Conservation (phyloP, 202 grass and related monocot genomes). For the Digitaria exilis region DNA sequence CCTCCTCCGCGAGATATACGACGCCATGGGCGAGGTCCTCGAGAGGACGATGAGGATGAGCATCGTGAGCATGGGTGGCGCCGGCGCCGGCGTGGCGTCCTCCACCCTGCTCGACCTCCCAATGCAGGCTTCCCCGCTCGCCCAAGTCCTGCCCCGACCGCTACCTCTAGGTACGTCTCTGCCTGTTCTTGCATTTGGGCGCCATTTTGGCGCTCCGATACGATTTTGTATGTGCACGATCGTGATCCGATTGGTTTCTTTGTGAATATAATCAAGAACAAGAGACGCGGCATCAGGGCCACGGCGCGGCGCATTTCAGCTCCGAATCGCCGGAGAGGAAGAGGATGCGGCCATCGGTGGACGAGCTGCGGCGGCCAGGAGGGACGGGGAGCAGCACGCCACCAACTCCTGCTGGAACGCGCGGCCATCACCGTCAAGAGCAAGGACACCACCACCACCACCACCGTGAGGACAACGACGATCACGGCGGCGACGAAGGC, state of each 20-base stretch:
- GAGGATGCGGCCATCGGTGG: constrained; percentile 39
- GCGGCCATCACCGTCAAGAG: background rate
- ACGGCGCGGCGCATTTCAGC: constrained; percentile 19
- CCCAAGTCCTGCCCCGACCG: constrained; percentile 24
- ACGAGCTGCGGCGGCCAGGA: constrained; percentile 12
- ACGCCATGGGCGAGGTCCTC: constrained; percentile 59
- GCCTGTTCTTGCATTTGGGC: background rate
- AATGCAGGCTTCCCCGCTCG: constrained; percentile 50
- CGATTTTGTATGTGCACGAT: background rate
- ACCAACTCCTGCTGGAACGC: background rate
- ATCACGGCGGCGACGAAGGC: constrained; percentile 23
- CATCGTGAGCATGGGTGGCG: too few species aligned
- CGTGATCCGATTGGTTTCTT: background rate
- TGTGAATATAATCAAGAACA: constrained; percentile 6
- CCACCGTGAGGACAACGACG: background rate
- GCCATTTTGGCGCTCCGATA: background rate
- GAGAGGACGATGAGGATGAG: constrained; percentile 55
- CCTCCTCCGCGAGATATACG: constrained; percentile 78
- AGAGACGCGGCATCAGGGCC: background rate
- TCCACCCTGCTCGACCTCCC: constrained; percentile 19
- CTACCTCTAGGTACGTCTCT: constrained; percentile 12
- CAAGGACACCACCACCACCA: constrained; percentile 28
- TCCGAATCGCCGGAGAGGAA: constrained; percentile 52
- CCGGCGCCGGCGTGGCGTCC: constrained; percentile 18
- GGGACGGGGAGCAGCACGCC: constrained; percentile 26